Base-by-base conservation (phyloP, 225 moss, liverwort and hornwort genomes). In the Rhytidiadelphus loreus region DNA sequence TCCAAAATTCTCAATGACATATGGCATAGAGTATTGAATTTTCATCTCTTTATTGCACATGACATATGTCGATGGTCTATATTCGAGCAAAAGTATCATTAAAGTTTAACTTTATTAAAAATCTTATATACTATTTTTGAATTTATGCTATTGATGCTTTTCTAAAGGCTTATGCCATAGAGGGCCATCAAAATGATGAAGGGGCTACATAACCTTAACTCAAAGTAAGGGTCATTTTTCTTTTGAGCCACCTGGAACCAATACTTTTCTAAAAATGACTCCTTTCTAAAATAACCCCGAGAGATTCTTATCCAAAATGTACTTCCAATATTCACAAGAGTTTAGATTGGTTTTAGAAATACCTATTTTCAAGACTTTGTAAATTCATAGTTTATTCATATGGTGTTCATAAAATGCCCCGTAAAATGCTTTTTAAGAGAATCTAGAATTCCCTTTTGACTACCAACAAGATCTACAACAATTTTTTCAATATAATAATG, bases 271-370 rank as follows among this genome's bases (percentile, higher is more conserved):
- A 16, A 5, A 71, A 73, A 46, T 46, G 7, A 46, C 46, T 9
- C 4, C 6, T n/a, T n/a, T n/a, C n/a, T n/a, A n/a, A n/a, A 6
- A 30, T 46, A 7, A 7, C 0, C 6, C 1, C 6, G 2, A 11
- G 7, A 29, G 3, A 46, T 73, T 73, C 18, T 73, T 46, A 30
- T 11, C 29, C 29, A 44, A 72, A 72, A 44, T 17, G 3, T 29
- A 17, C 10, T 17, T 18, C 0, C 2, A 28, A 17, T 10, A 17
- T 29, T 72, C 1, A 44, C 0, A 0, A 72, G 44, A 72, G 8
- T 16, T 1, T 8, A 44, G 1, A 0, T 28, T 2, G 0, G 2
- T 72, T 28, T 28, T 28, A 16, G 0, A 72, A 16, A 44, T 0
- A 3, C 0, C 9, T 28, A 16, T 28, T 26, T 71, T 71, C 2